Base-by-base conservation (phyloP, 192 early-diverging fungal species). In the Rhizophlyctis rosea region DNA sequence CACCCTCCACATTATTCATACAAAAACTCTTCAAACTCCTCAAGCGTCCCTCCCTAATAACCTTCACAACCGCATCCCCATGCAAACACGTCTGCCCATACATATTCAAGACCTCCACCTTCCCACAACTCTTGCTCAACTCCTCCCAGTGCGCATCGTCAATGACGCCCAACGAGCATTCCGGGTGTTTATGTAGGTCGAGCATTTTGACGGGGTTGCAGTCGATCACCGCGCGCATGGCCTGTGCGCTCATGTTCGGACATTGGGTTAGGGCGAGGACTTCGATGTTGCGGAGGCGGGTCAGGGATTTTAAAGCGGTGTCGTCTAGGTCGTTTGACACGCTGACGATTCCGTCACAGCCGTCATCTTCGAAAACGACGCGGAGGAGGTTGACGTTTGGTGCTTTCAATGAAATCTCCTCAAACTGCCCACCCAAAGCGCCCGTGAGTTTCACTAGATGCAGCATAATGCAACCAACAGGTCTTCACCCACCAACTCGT, bases 281-380 rank as follows among this genome's bases (percentile, higher is more conserved):
- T 18, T 44, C 54, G n/a, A 77, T 65, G 16, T 59, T 74, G 35
- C 32, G 62, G 60, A 70, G 61, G 13, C 27, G 56, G 47, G 67
- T 59, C 13, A 79, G 54, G 27, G 70, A 35, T 24, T 30, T 28
- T 4, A 79, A 49, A 0, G 65, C 21, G 21, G 33, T 30, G 36
- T 75, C 74, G 23, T 74, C 59, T 25, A 82, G 64, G 28, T 57
- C 59, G 13, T 48, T 48, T 3, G 70, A 68, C 14, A 73, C 64
- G 0, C 47, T 44, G 4, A 73, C 47, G 36, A 79, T 75, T 13
- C 72, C 70, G 34, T 67, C 72, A 47, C 73, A 77, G 24, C 48
- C 65, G 47, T 77, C 72, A 61, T 79, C 74, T 65, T 82, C 80
- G 63, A 79, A 82, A 14, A 79, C 80, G 23, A 79, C 27, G 27